Evolutionary conservation across 2,329 filamentous ascomycete genomes (phyloP), one percentile per base, ranked within the genome.

Genomic region (Colletotrichum trifolii): DNA sequence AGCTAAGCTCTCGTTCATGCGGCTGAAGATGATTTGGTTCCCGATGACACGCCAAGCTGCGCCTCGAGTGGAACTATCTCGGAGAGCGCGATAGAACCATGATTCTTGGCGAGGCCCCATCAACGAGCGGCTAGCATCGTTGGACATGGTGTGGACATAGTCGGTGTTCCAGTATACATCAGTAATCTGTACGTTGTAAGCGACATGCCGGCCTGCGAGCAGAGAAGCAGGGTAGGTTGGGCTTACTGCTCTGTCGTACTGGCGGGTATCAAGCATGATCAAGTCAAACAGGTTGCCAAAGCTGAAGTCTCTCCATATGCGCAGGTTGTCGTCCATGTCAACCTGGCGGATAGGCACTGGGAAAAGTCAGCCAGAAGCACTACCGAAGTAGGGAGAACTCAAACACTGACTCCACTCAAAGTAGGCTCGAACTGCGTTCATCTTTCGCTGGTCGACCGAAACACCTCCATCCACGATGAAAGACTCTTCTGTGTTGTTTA

Each of bases 51-150:
- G 82, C 91, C 91, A 94, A 1, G 85, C 83, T 0, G 90, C 88
- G 33, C 87, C 88, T n/a, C 90, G 85, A 13, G 85, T 71, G n/a
- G 85, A 80, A 1, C 88, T 90, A 53, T 83, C 74, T 6, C 81
- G 82, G 8, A 92, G 78, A 46, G 82, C 78, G 49, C 82, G 81
- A 73, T 91, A 91, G 76, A 92, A 89, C 91, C 91, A 94, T 69
- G 87, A 85, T 75, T 94, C 91, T 73, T 94, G 91, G 10, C 85
- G 84, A 1, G 83, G 81, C 3, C 91, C 91, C 90, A 94, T 93
- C 69, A 94, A 78, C 0, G 85, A 86, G 4, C 91, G 85, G 6
- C 87, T 84, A 2, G 89, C 86, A 60, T 93, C 89, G 69, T 92
- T 85, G 15, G 86, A 71, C 64, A 93, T 89, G 2, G 79, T 70